Evolutionary conservation across 345 rosid genomes (phyloP).

Genomic region (Theobroma cacao): DNA sequence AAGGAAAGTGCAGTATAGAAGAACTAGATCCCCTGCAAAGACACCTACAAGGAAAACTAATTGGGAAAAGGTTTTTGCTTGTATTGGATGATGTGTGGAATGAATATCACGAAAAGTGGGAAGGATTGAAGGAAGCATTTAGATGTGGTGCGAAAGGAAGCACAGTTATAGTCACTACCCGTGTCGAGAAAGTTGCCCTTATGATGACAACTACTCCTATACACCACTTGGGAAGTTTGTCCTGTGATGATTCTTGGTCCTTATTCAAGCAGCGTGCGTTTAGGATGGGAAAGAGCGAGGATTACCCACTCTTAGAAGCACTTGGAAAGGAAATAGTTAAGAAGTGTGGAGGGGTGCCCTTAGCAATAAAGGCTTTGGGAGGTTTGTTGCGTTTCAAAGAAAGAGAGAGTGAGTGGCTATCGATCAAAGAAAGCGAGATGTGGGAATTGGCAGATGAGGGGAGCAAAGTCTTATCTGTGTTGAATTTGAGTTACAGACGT

Average conservation of each 20-base stretch:
- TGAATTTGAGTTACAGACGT: conserved; percentile 6
- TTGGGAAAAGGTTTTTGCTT: not conserved
- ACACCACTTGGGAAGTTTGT: not conserved
- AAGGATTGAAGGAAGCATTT: not conserved
- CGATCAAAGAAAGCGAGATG: conserved; percentile 17
- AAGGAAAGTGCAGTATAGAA: not conserved
- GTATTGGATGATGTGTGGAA: conserved; percentile 20
- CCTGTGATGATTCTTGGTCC: conserved; percentile 9
- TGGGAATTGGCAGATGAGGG: conserved; percentile 15
- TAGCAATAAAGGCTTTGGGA: not conserved
- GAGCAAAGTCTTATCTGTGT: not conserved
- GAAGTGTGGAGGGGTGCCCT: conserved; percentile 8
- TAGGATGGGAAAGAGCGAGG: not conserved
- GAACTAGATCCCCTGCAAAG: conserved; percentile 1
- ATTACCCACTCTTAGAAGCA: not conserved
- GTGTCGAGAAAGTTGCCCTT: not conserved
- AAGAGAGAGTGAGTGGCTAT: conserved; percentile 8
- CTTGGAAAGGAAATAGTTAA: conserved; percentile 12
- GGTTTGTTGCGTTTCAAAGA: not conserved
- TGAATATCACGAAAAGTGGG: conserved; percentile 10
- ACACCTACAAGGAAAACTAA: not conserved
- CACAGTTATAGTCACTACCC: not conserved
- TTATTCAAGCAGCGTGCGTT: conserved; percentile 18
- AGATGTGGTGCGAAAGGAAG: not conserved
- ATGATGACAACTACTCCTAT: not conserved